Conservation (phyloP, 192 early-diverging fungal genomes). For the Cladochytrium replicatum region DNA sequence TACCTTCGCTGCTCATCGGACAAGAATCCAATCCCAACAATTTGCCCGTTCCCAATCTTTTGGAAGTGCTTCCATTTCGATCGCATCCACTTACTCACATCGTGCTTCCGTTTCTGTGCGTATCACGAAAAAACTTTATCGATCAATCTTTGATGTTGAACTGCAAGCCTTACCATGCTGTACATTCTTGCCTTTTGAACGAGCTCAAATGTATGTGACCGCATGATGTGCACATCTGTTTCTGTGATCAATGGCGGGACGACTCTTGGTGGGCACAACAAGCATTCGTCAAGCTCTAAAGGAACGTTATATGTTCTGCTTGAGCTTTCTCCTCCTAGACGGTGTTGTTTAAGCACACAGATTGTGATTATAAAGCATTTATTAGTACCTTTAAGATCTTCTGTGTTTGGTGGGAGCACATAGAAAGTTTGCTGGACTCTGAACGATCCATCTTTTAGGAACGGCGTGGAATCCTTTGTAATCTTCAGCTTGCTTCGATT, state of each 20-base stretch:
- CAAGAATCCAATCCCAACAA: slow-evolving; percentile 25
- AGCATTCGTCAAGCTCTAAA: slow-evolving; percentile 12
- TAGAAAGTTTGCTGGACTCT: slow-evolving; percentile 28
- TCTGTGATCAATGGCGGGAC: slow-evolving; percentile 33
- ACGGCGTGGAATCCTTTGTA: slow-evolving; percentile 55
- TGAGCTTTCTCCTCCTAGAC: no score
- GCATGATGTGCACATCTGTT: slow-evolving; percentile 40
- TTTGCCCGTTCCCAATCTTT: slow-evolving; percentile 27
- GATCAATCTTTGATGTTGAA: background rate
- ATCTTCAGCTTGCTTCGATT: slow-evolving; percentile 66
- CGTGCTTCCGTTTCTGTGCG: slow-evolving; percentile 35
- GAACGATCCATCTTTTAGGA: slow-evolving; percentile 36
- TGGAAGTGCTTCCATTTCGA: slow-evolving; percentile 35
- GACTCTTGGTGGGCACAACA: slow-evolving; percentile 16
- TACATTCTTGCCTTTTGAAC: slow-evolving; percentile 26
- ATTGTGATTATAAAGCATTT: no score
- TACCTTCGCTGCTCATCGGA: slow-evolving; percentile 36
- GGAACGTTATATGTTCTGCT: slow-evolving; percentile 17
- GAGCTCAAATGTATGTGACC: slow-evolving; percentile 36
- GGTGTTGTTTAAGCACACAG: no score
- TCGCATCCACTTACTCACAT: slow-evolving; percentile 43
- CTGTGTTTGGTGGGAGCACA: slow-evolving; percentile 19
- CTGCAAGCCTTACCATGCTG: slow-evolving; percentile 12
- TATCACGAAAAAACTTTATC: background rate
- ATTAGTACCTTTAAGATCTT: slow-evolving; percentile 23